Percentiles rank a stretch among this genome's conserved stretches.
phyloP scores from a whole-genome alignment of 108 stramenopile species.

The Bacterosira constricta region DNA sequence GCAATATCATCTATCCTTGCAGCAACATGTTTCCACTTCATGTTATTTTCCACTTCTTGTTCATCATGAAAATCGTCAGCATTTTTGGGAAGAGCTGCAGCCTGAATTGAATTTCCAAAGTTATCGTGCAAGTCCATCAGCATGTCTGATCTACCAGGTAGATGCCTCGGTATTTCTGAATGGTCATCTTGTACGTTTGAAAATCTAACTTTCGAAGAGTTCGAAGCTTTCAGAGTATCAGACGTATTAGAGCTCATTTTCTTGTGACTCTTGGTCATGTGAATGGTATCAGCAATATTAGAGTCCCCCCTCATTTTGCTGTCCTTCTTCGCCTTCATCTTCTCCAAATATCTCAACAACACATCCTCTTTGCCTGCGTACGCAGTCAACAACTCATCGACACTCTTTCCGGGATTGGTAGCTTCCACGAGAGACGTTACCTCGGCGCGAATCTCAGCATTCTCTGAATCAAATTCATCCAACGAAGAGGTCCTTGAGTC shows the following conservation, averaged over 20 bases:
- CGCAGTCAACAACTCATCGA: slow-evolving; percentile 17
- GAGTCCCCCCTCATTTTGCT: too few relatives aligned
- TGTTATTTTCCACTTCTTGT: slow-evolving; percentile 34
- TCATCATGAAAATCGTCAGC: slow-evolving; percentile 32
- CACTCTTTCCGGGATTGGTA: slow-evolving; percentile 10
- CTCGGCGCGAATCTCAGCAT: too few relatives aligned
- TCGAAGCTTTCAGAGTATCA: too few relatives aligned
- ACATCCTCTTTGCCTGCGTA: slow-evolving; percentile 25
- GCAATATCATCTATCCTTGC: slow-evolving; percentile 24
- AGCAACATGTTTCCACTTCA: slow-evolving; percentile 28
- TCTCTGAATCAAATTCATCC: too few relatives aligned
- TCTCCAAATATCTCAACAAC: slow-evolving; percentile 10
- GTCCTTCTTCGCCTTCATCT: slow-evolving; percentile 4
- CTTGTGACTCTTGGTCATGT: too few relatives aligned
- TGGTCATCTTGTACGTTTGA: too few relatives aligned
- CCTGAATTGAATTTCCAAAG: neutral
- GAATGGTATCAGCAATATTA: too few relatives aligned
- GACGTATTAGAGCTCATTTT: too few relatives aligned
- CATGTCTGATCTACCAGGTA: too few relatives aligned
- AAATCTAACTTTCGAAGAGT: too few relatives aligned
- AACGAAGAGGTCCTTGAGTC: too few relatives aligned
- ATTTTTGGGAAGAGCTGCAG: neutral
- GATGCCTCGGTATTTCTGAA: too few relatives aligned
- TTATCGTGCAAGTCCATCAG: neutral
- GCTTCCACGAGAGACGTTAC: neutral